Evolutionary conservation across 2,329 filamentous ascomycete species (phyloP).

Genomic region (Nemania diffusa): DNA sequence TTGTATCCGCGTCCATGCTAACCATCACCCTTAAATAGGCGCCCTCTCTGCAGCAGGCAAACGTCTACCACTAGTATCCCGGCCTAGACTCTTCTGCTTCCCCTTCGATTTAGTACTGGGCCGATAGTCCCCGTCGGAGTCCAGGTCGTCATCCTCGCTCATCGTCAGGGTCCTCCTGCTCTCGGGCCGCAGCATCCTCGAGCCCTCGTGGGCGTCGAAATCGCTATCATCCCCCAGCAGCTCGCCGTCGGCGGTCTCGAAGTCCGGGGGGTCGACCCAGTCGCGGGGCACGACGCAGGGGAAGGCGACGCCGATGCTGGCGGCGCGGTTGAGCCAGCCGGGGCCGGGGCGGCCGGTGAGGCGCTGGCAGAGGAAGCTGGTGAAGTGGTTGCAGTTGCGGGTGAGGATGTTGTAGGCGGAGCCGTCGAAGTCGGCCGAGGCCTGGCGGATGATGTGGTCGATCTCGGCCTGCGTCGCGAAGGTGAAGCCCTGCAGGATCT

Average conservation of each 20-base stretch:
- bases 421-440: conserved; percentile 78
- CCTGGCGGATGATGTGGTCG: conserved; percentile 72
- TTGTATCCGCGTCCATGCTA: conserved; percentile 44
- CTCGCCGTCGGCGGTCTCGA: conserved; percentile 76
- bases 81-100: conserved; percentile 56
- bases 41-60: conserved; percentile 65
- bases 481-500: conserved; percentile 83
- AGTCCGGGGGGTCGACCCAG: conserved; percentile 83
- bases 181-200: conserved; percentile 65
- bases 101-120: conserved; percentile 49
- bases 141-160: conserved; percentile 37
- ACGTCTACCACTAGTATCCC: conserved; percentile 62
- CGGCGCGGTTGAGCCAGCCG: conserved; percentile 82
- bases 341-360: conserved; percentile 78
- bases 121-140: conserved; percentile 18
- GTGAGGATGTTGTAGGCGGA: conserved; percentile 83
- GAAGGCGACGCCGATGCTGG: conserved; percentile 81
- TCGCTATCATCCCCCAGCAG: conserved; percentile 65
- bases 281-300: conserved; percentile 85
- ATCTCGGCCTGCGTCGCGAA: conserved; percentile 76
- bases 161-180: conserved; percentile 44
- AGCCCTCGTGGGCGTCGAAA: conserved; percentile 33
- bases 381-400: conserved; percentile 91
- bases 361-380: conserved; percentile 76
- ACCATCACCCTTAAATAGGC: conserved; percentile 49